Evolutionary conservation across 257 asterid species (phyloP).

Genomic region (Datura wrightii): DNA sequence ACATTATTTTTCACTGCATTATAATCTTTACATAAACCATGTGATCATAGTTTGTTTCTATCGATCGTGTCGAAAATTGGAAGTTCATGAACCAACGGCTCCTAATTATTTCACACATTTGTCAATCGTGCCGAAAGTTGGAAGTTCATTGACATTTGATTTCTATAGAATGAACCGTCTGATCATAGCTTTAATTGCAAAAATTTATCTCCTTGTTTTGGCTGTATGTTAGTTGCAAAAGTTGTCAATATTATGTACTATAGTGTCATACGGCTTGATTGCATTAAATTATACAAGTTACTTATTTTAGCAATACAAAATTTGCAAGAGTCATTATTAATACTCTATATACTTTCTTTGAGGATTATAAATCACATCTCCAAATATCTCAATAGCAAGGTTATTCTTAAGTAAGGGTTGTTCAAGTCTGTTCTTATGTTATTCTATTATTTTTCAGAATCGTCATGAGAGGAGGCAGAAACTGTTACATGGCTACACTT

Average conservation of each 20-base stretch:
- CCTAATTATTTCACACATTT: conserved; percentile 16
- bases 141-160: neutral
- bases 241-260: neutral
- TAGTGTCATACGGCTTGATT: neutral
- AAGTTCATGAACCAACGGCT: neutral
- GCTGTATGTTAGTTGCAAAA: neutral
- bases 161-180: neutral
- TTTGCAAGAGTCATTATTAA: neutral
- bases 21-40: neutral
- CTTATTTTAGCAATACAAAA: neutral
- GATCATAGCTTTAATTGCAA: neutral
- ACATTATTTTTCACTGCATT: neutral
- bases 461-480: neutral
- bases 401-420: neutral
- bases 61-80: neutral
- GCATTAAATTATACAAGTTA: neutral
- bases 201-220: neutral
- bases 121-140: neutral
- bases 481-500: neutral
- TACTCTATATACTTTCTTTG: neutral
- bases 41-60: conserved; percentile 14
- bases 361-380: neutral
- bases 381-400: neutral
- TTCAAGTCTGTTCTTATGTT: neutral
- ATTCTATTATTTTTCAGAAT: neutral